Conservation (phyloP, 352 stramenopile species). For the Phytophthora niederhauseri region DNA sequence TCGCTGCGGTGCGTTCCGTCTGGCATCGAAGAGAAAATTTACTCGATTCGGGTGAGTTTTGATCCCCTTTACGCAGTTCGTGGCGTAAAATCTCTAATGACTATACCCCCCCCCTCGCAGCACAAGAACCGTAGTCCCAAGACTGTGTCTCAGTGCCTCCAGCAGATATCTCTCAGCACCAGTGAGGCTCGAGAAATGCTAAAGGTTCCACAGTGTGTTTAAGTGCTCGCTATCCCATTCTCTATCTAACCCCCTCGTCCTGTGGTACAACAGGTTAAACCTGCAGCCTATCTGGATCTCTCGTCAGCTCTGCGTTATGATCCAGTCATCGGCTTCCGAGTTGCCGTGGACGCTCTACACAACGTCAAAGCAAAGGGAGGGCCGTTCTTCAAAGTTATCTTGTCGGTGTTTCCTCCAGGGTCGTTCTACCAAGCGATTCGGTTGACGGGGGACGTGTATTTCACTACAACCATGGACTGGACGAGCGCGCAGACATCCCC, state of each 20-base stretch:
- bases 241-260: neutral
- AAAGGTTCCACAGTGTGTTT: constrained; percentile 25
- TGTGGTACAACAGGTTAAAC: constrained; percentile 41
- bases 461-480: constrained; percentile 72
- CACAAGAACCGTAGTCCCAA: constrained; percentile 32
- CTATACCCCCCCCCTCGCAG: constrained; percentile 1
- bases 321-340: constrained; percentile 64
- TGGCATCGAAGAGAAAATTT: constrained; percentile 65
- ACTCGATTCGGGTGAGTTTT: constrained; percentile 48
- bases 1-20: constrained; percentile 50
- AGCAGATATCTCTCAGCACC: constrained; percentile 23
- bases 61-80: neutral
- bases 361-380: constrained; percentile 63
- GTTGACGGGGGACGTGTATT: constrained; percentile 56
- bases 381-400: constrained; percentile 62
- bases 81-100: neutral
- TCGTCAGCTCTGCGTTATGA: constrained; percentile 54
- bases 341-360: constrained; percentile 69
- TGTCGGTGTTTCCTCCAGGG: constrained; percentile 55
- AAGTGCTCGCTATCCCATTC: neutral
- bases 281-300: constrained; percentile 51
- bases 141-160: constrained; percentile 31
- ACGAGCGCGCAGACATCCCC: constrained; percentile 55
- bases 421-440: constrained; percentile 68
- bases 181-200: constrained; percentile 32